These are phyloP conservation scores for Ganoderma lingzhi DNA, from an alignment of 1,284 basidiomycete species.

Conservation along the genomic window DNA sequence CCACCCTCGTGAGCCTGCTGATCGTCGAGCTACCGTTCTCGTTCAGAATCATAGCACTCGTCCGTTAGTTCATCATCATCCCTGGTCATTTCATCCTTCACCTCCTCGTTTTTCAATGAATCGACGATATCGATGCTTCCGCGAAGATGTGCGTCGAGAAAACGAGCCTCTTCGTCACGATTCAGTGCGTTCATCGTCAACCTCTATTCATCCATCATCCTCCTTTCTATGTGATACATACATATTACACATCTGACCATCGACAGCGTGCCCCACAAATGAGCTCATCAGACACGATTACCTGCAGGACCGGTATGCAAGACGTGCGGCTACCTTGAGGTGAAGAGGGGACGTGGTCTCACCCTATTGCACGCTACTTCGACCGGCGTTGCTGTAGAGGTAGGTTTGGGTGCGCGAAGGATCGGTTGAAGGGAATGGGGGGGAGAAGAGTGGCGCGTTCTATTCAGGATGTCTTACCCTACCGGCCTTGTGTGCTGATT, in stretches of 20 bases:
- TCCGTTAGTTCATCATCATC: slow-evolving; percentile 23
- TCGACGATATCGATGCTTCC: slow-evolving; percentile 20
- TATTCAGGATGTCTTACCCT: background rate
- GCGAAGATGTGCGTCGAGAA: slow-evolving; percentile 7
- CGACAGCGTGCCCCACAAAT: slow-evolving; percentile 13
- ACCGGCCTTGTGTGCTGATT: too few species aligned
- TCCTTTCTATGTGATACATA: slow-evolving; percentile 17
- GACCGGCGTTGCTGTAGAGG: background rate
- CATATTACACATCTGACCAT: background rate
- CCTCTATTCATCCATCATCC: slow-evolving; percentile 20
- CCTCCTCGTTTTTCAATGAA: slow-evolving; percentile 8
- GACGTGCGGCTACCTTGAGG: too few species aligned
- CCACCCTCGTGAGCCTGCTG: slow-evolving; percentile 24
- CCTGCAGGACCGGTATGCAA: too few species aligned
- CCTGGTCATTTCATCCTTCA: slow-evolving; percentile 25
- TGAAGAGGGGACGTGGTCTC: too few species aligned
- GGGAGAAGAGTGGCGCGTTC: background rate
- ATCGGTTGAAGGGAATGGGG: background rate
- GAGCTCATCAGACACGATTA: slow-evolving; percentile 23
- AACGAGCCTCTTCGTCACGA: slow-evolving; percentile 24
- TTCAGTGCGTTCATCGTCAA: slow-evolving; percentile 27
- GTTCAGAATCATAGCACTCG: slow-evolving; percentile 22
- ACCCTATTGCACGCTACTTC: slow-evolving; percentile 12
- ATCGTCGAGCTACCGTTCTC: slow-evolving; percentile 21
- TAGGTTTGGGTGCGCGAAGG: slow-evolving; percentile 2